Evolutionary conservation across 257 asterid species (phyloP).

Genomic region (Solanum okadae): DNA sequence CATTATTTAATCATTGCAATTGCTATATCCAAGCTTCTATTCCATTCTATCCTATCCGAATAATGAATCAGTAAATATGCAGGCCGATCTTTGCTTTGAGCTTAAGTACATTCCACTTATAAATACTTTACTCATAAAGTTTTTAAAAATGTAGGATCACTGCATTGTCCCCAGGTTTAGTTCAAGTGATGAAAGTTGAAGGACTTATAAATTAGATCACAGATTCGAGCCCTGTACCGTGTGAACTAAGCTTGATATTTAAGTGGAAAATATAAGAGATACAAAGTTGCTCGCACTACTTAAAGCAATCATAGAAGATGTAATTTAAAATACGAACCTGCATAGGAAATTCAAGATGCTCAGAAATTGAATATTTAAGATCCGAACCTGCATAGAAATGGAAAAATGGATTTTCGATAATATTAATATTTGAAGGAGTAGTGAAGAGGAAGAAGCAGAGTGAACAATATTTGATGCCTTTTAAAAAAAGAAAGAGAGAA

Average conservation of each 20-base stretch:
- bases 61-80: background rate
- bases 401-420: background rate
- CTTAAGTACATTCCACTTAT: background rate
- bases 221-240: too few species aligned
- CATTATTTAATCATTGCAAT: background rate
- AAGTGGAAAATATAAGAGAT: too few species aligned
- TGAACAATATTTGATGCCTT: background rate
- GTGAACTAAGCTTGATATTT: too few species aligned
- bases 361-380: too few species aligned
- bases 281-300: background rate
- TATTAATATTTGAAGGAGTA: background rate
- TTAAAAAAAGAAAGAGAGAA: background rate
- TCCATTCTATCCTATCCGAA: background rate
- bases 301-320: background rate
- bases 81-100: background rate
- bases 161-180: background rate
- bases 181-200: background rate
- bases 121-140: background rate
- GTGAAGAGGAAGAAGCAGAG: background rate
- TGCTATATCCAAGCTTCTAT: background rate
- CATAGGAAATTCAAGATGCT: background rate
- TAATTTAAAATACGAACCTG: too few species aligned
- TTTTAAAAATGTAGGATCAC: background rate
- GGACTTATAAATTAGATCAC: too few species aligned
- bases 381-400: too few species aligned